Evolutionary conservation across 306 rosid genomes (phyloP).

Genomic region (Dryas alaskensis): DNA sequence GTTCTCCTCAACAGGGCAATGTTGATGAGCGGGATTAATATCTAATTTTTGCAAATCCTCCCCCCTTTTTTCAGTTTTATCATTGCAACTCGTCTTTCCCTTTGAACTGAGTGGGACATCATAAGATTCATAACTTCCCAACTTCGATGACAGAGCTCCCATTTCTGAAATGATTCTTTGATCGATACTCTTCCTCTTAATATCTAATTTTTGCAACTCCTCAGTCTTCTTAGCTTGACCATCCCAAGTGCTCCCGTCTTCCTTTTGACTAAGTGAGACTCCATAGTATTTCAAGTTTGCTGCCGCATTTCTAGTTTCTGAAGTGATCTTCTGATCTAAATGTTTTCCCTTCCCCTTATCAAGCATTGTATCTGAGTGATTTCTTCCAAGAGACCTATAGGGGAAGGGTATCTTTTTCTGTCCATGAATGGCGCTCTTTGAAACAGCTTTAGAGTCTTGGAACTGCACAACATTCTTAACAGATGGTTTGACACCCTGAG

Average conservation of each 20-base stretch:
- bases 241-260: slow-evolving; percentile 25
- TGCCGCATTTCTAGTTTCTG: slow-evolving; percentile 36
- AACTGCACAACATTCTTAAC: slow-evolving; percentile 29
- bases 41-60: slow-evolving; percentile 30
- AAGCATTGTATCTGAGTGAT: slow-evolving; percentile 31
- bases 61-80: slow-evolving; percentile 38
- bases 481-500: slow-evolving; percentile 30
- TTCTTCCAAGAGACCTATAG: slow-evolving; percentile 37
- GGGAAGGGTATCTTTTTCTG: slow-evolving; percentile 32
- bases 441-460: slow-evolving; percentile 42
- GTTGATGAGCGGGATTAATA: slow-evolving; percentile 31
- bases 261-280: slow-evolving; percentile 33
- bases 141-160: slow-evolving; percentile 33
- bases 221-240: slow-evolving; percentile 36
- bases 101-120: slow-evolving; percentile 35
- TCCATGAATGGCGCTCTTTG: slow-evolving; percentile 37
- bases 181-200: slow-evolving; percentile 46
- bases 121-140: slow-evolving; percentile 31
- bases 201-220: slow-evolving; percentile 33
- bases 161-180: slow-evolving; percentile 26
- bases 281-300: slow-evolving; percentile 31
- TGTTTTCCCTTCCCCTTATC: slow-evolving; percentile 39
- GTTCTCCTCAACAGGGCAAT: slow-evolving; percentile 30
- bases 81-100: slow-evolving; percentile 26
- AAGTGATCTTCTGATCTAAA: slow-evolving; percentile 25